These are phyloP conservation scores for Salvia hispanica DNA, from an alignment of 257 asterid species.

Conservation along the genomic window DNA sequence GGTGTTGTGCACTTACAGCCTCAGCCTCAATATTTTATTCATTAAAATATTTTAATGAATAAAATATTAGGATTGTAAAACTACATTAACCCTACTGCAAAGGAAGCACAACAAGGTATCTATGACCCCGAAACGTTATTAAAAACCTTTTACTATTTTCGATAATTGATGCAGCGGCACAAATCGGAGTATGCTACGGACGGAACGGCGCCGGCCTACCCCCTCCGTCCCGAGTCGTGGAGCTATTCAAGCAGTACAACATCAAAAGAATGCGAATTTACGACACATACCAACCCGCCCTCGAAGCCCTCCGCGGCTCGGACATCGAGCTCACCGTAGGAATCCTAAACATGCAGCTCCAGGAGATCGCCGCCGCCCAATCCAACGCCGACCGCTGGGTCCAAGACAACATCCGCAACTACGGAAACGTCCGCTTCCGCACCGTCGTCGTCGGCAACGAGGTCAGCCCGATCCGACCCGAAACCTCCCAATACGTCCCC, in stretches of 20 bases:
- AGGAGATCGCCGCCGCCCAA: constrained; percentile 23
- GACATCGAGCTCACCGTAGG: constrained; percentile 40
- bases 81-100: too few relatives aligned
- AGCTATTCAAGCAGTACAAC: constrained; percentile 32
- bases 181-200: constrained; percentile 40
- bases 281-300: constrained; percentile 31
- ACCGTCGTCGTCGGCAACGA: constrained; percentile 42
- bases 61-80: too few relatives aligned
- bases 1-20: too few relatives aligned
- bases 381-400: constrained; percentile 41
- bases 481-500: neutral
- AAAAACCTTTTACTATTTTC: neutral
- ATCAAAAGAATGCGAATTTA: constrained; percentile 39
- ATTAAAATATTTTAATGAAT: too few relatives aligned
- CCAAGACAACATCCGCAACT: constrained; percentile 29
- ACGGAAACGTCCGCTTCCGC: constrained; percentile 15
- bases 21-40: too few relatives aligned
- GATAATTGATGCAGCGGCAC: constrained; percentile 27
- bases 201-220: constrained; percentile 33
- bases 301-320: constrained; percentile 43
- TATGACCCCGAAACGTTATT: too few relatives aligned
- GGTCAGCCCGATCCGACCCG: constrained; percentile 33
- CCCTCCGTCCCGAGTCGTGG: constrained; percentile 30
- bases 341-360: constrained; percentile 30
- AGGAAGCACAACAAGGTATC: too few relatives aligned